Conservation (phyloP, 2,329 filamentous ascomycete species). For the Talaromyces marneffei region DNA sequence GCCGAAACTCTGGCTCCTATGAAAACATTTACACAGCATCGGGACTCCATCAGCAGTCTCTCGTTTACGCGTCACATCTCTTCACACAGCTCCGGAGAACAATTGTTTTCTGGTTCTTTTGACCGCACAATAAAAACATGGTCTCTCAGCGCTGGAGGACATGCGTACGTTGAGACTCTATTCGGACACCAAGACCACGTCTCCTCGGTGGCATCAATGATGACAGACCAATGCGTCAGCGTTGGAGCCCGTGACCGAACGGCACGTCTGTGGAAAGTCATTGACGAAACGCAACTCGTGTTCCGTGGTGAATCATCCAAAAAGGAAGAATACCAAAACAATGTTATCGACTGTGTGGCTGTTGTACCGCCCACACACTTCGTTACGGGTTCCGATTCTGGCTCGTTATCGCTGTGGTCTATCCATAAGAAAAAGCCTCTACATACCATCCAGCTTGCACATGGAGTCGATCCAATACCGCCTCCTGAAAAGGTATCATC, state of each 20-base stretch:
- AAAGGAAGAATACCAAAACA: conserved; percentile 57
- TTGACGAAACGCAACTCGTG: conserved; percentile 90
- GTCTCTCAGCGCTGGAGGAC: conserved; percentile 69
- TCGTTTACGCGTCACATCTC: conserved; percentile 74
- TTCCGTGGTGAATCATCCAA: conserved; percentile 69
- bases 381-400: conserved; percentile 90
- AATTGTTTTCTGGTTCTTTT: conserved; percentile 83
- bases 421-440: conserved; percentile 92
- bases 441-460: conserved; percentile 70
- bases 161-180: conserved; percentile 90
- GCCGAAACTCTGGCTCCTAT: conserved; percentile 70
- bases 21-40: conserved; percentile 83
- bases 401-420: conserved; percentile 79
- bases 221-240: conserved; percentile 81
- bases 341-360: conserved; percentile 85
- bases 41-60: conserved; percentile 77
- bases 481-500: conserved; percentile 65
- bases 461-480: conserved; percentile 73
- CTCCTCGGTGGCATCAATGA: conserved; percentile 73
- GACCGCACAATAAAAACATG: conserved; percentile 95
- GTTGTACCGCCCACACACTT: conserved; percentile 89
- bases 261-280: conserved; percentile 89
- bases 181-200: conserved; percentile 95
- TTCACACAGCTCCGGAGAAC: conserved; percentile 56
- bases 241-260: conserved; percentile 89